Base-by-base conservation (phyloP, 768 basidiomycete species). In the Mycena galericulata region DNA sequence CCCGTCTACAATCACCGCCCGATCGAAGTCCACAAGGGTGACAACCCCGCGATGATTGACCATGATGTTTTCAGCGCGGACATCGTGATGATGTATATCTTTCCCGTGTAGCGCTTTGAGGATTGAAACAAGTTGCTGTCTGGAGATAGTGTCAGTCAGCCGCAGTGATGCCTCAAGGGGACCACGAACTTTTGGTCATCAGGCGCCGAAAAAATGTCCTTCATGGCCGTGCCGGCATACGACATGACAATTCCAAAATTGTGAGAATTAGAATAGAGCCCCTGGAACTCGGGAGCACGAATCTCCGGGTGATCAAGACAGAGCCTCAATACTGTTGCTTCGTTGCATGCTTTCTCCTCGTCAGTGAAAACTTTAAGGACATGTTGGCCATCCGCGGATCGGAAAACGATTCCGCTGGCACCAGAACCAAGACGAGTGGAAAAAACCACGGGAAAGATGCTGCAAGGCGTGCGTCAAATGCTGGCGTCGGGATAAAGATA, bases 281-380 rank as follows among this genome's bases (percentile, higher is more conserved):
- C 57, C 27, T 7, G 43, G 43, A 58, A 58, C 43, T 38, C 18
- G 20, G 57, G 57, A 34, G 26, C 43, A 32, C 43, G 43, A 36
- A 58, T 58, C 18, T 46, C 43, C 20, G 57, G 57, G 41, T 46
- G 24, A 45, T 46, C 54, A 26, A 29, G 57, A 46, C 57, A 58
- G 26, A 43, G 57, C 57, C 46, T 45, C n/a, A 58, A 30, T 20
- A 58, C n/a, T 32, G 18, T 14, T n/a, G 43, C 43, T 34, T 58
- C 41, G 29, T 43, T 45, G 27, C 43, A 18, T 22, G 57, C 43
- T 46, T 29, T 58, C 27, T 46, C 27, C 41, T 22, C 29, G 57
- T 46, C 57, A 36, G 57, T 46, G 15, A 58, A 58, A 30, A 58
- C 41, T 58, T 58, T 58, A 20, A 58, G 43, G 27, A 58, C 57